A percentile compares a stretch with the other conserved stretches of the same genome.
Conservation (phyloP, 768 basidiomycete species). For the Cantharellus cinnabarinus region DNA sequence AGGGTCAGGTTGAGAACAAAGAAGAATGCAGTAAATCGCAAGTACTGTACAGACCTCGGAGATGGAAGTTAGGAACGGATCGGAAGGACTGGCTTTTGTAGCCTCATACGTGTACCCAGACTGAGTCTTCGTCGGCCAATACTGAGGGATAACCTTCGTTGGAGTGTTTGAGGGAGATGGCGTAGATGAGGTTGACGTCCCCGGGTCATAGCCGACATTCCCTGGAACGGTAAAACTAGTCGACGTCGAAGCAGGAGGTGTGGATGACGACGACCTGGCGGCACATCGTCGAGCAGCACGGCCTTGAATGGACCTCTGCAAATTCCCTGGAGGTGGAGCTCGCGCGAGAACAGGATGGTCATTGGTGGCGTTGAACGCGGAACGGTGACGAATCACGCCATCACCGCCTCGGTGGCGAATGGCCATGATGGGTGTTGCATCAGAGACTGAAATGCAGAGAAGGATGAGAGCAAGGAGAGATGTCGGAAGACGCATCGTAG, state of each 20-base stretch:
- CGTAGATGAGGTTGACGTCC: neutral
- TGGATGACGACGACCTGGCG: neutral
- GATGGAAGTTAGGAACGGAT: neutral
- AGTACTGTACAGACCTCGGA: neutral
- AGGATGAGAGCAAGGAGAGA: neutral
- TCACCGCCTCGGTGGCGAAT: neutral
- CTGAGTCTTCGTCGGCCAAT: neutral
- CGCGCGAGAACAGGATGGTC: neutral
- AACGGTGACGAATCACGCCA: neutral
- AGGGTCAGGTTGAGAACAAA: neutral
- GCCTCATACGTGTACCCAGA: neutral
- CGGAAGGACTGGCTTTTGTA: neutral
- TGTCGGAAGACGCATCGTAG: neutral
- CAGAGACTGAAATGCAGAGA: neutral
- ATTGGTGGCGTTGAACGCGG: neutral
- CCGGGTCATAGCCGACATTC: neutral
- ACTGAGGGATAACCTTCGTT: neutral
- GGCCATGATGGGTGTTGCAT: neutral
- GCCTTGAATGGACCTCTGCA: neutral
- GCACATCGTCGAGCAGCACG: neutral
- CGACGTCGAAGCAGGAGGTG: neutral
- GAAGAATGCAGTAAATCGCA: neutral
- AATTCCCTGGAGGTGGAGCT: neutral
- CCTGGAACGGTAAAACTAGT: neutral
- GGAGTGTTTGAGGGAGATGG: neutral